Percentiles rank a stretch among this genome's conserved stretches.
Conservation (phyloP, 2,329 filamentous ascomycete genomes). For the Tolypocladium inflatum region DNA sequence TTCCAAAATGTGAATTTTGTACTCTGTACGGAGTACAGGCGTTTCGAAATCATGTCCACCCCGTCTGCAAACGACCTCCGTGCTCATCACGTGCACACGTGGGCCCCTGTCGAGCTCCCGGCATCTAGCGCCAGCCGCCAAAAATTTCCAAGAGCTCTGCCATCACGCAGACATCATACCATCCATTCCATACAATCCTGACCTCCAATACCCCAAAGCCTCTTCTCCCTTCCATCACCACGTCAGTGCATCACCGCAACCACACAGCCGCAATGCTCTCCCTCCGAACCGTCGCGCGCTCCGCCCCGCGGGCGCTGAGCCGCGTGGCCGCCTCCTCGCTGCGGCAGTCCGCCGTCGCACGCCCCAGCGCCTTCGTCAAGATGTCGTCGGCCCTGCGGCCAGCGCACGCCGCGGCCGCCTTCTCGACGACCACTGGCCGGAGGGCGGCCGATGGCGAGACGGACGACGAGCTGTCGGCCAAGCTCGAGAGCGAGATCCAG, state of each 20-base stretch:
- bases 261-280: conserved; percentile 52
- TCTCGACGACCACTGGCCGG: conserved; percentile 35
- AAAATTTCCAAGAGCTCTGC: not conserved
- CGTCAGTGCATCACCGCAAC: not conserved
- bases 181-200: not conserved
- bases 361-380: conserved; percentile 39
- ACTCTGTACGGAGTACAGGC: no score
- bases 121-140: not conserved
- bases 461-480: conserved; percentile 74
- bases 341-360: conserved; percentile 37
- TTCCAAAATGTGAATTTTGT: no score
- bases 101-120: not conserved
- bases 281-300: conserved; percentile 54
- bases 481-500: conserved; percentile 75
- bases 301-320: conserved; percentile 54
- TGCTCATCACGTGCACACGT: not conserved
- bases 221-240: not conserved
- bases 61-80: not conserved
- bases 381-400: conserved; percentile 19
- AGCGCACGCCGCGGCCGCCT: conserved; percentile 32
- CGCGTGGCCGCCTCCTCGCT: conserved; percentile 44
- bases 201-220: not conserved
- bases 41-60: not conserved
- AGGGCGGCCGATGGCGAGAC: conserved; percentile 36
- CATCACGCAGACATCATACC: not conserved